Percentiles rank a stretch among this genome's conserved stretches.
Evolutionary conservation across 2,329 filamentous ascomycete genomes (phyloP).

Genomic region (Trichoderma oligosporum): DNA sequence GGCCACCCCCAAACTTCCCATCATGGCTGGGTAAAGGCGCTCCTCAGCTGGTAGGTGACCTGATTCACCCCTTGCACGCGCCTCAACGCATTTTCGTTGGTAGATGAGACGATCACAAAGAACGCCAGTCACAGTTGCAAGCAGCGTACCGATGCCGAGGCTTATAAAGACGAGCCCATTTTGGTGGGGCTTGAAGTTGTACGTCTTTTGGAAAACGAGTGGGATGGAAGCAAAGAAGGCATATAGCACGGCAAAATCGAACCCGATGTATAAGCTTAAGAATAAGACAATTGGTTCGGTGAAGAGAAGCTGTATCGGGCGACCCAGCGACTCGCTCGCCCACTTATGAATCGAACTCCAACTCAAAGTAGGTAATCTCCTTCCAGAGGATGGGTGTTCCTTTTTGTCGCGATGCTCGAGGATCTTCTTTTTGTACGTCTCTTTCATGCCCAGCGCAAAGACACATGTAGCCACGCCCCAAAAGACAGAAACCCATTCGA

Average conservation of each 20-base stretch:
- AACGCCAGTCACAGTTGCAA: constrained; percentile 14
- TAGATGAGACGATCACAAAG: constrained; percentile 20
- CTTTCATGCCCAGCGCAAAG: not conserved
- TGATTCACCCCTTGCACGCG: not conserved
- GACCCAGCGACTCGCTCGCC: constrained; percentile 4
- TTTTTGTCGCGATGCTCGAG: not conserved
- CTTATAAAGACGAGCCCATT: constrained; percentile 22
- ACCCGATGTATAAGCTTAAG: constrained; percentile 60
- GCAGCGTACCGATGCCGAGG: constrained; percentile 17
- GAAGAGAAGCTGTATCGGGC: constrained; percentile 23
- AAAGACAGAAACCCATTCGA: constrained; percentile 25
- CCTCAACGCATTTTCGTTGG: not conserved
- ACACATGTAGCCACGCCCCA: constrained; percentile 12
- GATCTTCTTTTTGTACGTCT: constrained; percentile 12
- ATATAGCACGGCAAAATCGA: constrained; percentile 48
- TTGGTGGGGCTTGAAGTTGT: constrained; percentile 19
- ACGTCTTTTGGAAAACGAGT: constrained; percentile 20
- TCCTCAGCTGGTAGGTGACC: constrained; percentile 20
- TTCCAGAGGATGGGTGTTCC: not conserved
- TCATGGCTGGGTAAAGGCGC: constrained; percentile 22
- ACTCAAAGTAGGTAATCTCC: not conserved
- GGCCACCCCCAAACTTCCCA: constrained; percentile 22
- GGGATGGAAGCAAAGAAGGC: constrained; percentile 47
- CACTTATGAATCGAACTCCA: constrained; percentile 10
- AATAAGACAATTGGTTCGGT: constrained; percentile 62